Evolutionary conservation across 495 filamentous ascomycete species (phyloP), one percentile per base, ranked within the genome.

Genomic region (Sphaerosporella brunnea): DNA sequence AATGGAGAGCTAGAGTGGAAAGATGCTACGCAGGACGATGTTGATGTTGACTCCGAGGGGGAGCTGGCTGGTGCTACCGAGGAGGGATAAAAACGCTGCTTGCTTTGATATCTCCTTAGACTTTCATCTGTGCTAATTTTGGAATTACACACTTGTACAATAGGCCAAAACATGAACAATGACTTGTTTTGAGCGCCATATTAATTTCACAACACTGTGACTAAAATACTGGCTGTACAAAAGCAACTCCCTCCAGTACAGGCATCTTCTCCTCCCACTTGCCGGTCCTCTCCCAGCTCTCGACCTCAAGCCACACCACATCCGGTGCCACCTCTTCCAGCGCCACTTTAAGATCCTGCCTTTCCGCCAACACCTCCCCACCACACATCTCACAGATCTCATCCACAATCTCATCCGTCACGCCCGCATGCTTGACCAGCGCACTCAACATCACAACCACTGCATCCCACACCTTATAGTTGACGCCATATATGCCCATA

Each of bases 351-450:
- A 80, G 60, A 50, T 73, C 68, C n/a, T 47, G 39, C 39, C 64
- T 62, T 44, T 68, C 62, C 23, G 56, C 60, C n/a, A 65, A 43
- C 43, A 78, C 45, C 40, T 66, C 62, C 2, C 69, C 72, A 8
- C 62, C 70, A 23, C 84, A 60, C 49, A 81, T 57, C 36, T 69
- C 69, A 41, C 83, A 62, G 2, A 79, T 66, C 37, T 82, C 74
- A 60, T 85, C 80, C 57, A 84, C 77, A 54, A 78, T 66, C 19
- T 73, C 71, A 37, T 77, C 73, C 18, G 69, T 66, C 1, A 85
- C 50, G 20, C 65, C 59, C 18, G 84, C 79, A 58, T 71, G 67
- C 23, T 61, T 60, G 9, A 77, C 64, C 11, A 83, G 59, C 0
- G 63, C 62, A 11, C 67, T 60, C 8, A 86, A 46, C 20, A 82